Evolutionary conservation across 2,329 filamentous ascomycete genomes (phyloP), one percentile per base, ranked within the genome.

Genomic region (Plenodomus biglobosus): DNA sequence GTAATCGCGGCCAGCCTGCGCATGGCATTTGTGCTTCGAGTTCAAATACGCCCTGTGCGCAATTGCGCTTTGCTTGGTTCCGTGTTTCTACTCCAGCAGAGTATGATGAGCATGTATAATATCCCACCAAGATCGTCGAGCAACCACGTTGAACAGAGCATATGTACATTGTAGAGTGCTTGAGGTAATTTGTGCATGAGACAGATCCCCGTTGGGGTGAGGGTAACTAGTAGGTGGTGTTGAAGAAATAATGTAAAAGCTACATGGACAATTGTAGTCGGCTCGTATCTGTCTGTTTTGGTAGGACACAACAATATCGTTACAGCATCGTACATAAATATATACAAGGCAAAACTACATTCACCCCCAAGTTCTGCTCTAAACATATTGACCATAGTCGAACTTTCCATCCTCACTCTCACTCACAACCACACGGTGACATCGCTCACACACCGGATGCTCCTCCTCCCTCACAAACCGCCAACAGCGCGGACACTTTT

Each of bases 401-500:
- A n/a, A 38, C 36, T 7, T 27, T 17, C 18, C 32, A 15, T 22
- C 27, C 38, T 27, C 34, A 17, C 30, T 48, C 44, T 53, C 50
- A 18, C 55, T 51, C 35, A 45, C 51, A 8, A 92, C 80, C 30
- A 86, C 82, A 11, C 83, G 80, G 22, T 85, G 83, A 69, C 92
- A 97, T 65, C 90, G 78, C 40, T 71, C 73, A 71, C 92, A 97
- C 16, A 95, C 22, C 22, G 10, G 74, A 34, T 75, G 70, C 16
- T 87, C 79, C 40, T 73, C 73, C n/a, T 80, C 76, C n/a, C 87
- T 85, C 19, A 87, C 79, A 70, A 90, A 95, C 53, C 87, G 83
- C 94, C 94, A 99, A 74, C 94, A 99, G 42, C 94, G 80, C 1
- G 83, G 79, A 69, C 94, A 99, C 71, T 97, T 99, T 39, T 78